Evolutionary conservation across 805 yeast genomes (phyloP).

Genomic region (Candida coleopterorum): DNA sequence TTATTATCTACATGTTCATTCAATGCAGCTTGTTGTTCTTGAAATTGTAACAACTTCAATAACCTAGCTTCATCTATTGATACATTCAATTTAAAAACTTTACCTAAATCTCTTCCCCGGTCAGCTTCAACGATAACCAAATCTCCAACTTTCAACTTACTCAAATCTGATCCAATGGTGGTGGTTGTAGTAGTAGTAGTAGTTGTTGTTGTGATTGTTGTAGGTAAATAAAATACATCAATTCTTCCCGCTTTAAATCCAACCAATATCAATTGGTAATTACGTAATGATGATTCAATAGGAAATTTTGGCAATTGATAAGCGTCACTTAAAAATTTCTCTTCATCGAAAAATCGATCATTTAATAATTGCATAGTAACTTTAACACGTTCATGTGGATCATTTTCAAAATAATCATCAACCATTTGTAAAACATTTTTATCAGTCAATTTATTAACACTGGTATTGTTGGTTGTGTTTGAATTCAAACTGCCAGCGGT

Average conservation of each 20-base stretch:
- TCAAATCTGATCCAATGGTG: constrained; percentile 10
- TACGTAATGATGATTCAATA: constrained; percentile 30
- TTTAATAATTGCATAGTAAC: constrained; percentile 26
- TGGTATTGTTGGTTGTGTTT: no score
- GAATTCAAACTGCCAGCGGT: constrained; percentile 1
- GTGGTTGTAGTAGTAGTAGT: not conserved
- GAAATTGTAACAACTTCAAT: constrained; percentile 59
- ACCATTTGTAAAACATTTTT: constrained; percentile 17
- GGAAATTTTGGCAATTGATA: constrained; percentile 35
- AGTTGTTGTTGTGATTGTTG: constrained; percentile 2
- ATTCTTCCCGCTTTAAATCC: constrained; percentile 76
- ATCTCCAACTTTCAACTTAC: constrained; percentile 48
- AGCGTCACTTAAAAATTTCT: constrained; percentile 22
- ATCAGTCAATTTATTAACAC: not conserved
- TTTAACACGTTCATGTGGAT: constrained; percentile 35
- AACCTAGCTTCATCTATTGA: constrained; percentile 63
- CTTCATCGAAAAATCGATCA: constrained; percentile 27
- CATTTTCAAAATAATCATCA: constrained; percentile 31
- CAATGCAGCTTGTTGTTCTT: constrained; percentile 67
- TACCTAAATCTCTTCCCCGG: constrained; percentile 74
- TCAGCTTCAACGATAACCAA: constrained; percentile 83
- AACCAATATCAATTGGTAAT: constrained; percentile 50
- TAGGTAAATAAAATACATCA: constrained; percentile 68
- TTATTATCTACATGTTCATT: constrained; percentile 16
- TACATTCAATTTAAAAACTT: constrained; percentile 53